Evolutionary conservation across 225 moss, liverwort and hornwort genomes (phyloP), one percentile per base, ranked within the genome.

Genomic region (Marchantia paleacea): DNA sequence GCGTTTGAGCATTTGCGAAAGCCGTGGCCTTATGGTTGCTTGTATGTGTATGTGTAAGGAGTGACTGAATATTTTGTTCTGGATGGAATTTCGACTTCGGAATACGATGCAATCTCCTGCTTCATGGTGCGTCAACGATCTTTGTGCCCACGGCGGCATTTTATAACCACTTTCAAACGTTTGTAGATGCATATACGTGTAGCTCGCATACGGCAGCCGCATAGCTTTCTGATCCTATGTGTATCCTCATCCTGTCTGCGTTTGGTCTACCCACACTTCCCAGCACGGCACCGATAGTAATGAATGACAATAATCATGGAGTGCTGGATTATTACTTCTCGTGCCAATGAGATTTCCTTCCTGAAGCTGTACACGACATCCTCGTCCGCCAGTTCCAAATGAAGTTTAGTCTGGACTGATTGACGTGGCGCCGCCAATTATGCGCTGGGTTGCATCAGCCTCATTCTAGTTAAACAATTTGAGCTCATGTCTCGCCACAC

Each of bases 71-170:
- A 39, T 8, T 61, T 55, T 76, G 75, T 61, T 31, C 18, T 55
- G 58, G 39, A 76, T 11, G 25, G 29, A 74, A 74, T 74, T 73
- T 8, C 12, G 28, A 29, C 26, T 25, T 52, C 74, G n/a, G 55
- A 55, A 30, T n/a, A 51, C n/a, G 53, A 53, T 73, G 24, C 54
- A 73, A 26, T 28, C 54, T 54, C 24, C 55, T n/a, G 74, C 29
- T 74, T 74, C 11, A 54, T 55, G 54, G 74, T 74, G 54, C 26
- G 74, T 74, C 54, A 26, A 74, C 54, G 74, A 74, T 74, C 74
- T 74, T 54, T 51, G 53, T 54, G 12, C 55, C 54, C 52, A 13
- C 22, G 28, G 74, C 74, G 53, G 74, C 74, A 74, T 74, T 55
- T 53, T 29, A 14, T 55, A 74, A 47, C 12, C 19, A 14, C 0